Percentiles rank a stretch among this genome's conserved stretches.
These are phyloP conservation scores for Schizosaccharomyces versatilis DNA, from an alignment of 1,139 yeast genomes.

Conservation along the genomic window DNA sequence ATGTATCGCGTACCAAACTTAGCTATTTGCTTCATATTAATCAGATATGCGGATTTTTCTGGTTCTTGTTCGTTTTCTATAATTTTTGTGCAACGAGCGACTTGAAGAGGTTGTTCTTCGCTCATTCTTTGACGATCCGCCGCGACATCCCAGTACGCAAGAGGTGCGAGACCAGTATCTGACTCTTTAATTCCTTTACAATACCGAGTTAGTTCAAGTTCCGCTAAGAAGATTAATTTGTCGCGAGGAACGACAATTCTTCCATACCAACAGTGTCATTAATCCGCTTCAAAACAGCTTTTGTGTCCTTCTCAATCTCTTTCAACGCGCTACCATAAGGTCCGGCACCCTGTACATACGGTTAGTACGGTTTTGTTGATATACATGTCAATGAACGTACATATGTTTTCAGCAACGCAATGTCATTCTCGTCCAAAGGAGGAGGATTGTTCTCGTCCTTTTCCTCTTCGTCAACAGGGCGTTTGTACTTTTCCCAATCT, in stretches of 20 bases:
- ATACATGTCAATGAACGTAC: slow-evolving; percentile 15
- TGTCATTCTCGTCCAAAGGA: slow-evolving; percentile 88
- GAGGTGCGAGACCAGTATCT: slow-evolving; percentile 88
- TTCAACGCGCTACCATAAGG: slow-evolving; percentile 73
- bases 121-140: slow-evolving; percentile 88
- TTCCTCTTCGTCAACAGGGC: slow-evolving; percentile 42
- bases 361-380: not conserved
- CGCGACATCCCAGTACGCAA: slow-evolving; percentile 90
- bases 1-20: slow-evolving; percentile 28
- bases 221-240: not conserved
- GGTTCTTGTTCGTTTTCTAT: slow-evolving; percentile 48
- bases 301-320: slow-evolving; percentile 63
- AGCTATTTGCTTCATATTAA: slow-evolving; percentile 92
- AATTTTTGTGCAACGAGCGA: slow-evolving; percentile 94
- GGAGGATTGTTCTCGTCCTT: slow-evolving; percentile 51
- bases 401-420: slow-evolving; percentile 84
- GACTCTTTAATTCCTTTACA: slow-evolving; percentile 29
- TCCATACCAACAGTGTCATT: slow-evolving; percentile 63
- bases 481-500: slow-evolving; percentile 89
- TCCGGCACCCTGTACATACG: slow-evolving; percentile 51
- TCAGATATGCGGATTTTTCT: slow-evolving; percentile 75
- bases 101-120: slow-evolving; percentile 90
- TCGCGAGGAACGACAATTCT: not conserved
- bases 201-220: not conserved
- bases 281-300: slow-evolving; percentile 60